These are phyloP conservation scores for Porcisia deanei DNA, from an alignment of 208 protist species.

Conservation along the genomic window DNA sequence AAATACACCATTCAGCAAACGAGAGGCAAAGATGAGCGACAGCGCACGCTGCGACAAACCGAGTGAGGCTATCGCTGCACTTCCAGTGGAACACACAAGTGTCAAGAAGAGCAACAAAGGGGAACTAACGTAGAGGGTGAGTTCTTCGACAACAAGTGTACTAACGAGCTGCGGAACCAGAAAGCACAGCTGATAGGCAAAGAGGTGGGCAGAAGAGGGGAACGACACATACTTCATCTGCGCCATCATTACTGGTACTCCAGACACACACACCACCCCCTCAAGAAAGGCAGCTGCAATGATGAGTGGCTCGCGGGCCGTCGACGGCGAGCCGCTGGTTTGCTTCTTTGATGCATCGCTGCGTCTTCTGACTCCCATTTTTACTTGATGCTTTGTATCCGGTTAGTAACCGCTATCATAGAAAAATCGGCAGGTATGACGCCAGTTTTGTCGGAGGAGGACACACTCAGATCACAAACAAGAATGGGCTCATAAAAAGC, in stretches of 20 bases:
- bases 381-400: too few relatives aligned
- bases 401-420: background rate
- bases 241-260: conserved; percentile 35
- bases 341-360: background rate
- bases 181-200: conserved; percentile 53
- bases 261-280: conserved; percentile 32
- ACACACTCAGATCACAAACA: background rate
- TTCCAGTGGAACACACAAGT: conserved; percentile 36
- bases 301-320: conserved; percentile 14
- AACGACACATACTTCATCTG: conserved; percentile 38
- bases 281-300: conserved; percentile 32
- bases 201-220: conserved; percentile 28
- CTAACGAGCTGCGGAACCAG: conserved; percentile 58
- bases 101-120: conserved; percentile 37
- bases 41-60: conserved; percentile 40
- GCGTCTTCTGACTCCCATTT: background rate
- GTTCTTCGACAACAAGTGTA: conserved; percentile 43
- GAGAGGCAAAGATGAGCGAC: conserved; percentile 50
- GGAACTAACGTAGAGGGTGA: conserved; percentile 34
- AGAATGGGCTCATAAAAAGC: background rate
- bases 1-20: conserved; percentile 58
- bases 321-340: background rate
- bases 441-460: too few relatives aligned
- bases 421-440: background rate
- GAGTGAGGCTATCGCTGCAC: conserved; percentile 28